Evolutionary conservation across 2,329 filamentous ascomycete species (phyloP).

Genomic region (Madurella mycetomatis): DNA sequence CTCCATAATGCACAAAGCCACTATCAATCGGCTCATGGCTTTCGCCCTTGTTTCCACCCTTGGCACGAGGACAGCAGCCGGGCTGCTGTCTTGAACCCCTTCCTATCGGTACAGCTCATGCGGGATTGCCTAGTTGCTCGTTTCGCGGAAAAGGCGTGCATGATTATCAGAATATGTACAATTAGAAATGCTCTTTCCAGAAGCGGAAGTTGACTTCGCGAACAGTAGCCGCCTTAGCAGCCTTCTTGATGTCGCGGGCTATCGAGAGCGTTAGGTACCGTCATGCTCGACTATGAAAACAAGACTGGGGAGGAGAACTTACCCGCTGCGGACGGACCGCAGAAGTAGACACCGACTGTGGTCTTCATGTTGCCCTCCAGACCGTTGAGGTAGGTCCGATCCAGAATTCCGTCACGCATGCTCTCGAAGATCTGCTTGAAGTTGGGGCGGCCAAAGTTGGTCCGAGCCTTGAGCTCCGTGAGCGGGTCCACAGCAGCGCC

Average conservation of each 20-base stretch:
- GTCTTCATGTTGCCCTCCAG: conserved; percentile 72
- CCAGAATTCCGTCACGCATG: conserved; percentile 83
- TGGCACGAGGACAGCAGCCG: no score
- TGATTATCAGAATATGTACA: conserved; percentile 12
- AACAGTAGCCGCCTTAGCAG: conserved; percentile 67
- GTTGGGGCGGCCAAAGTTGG: conserved; percentile 92
- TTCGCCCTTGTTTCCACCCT: no score
- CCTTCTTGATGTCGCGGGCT: conserved; percentile 80
- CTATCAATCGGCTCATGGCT: no score
- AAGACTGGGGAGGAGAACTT: conserved; percentile 29
- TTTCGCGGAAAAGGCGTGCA: background rate
- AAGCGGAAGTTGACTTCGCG: conserved; percentile 89
- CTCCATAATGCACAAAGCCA: no score
- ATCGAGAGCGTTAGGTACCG: conserved; percentile 39
- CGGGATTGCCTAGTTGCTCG: background rate
- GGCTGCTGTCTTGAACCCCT: no score
- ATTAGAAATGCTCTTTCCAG: conserved; percentile 92
- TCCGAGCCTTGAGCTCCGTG: conserved; percentile 83
- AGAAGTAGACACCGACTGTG: conserved; percentile 96
- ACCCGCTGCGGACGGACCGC: conserved; percentile 73
- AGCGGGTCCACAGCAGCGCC: conserved; percentile 83
- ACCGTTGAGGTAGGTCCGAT: conserved; percentile 79
- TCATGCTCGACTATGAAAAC: background rate
- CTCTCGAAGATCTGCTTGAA: conserved; percentile 73
- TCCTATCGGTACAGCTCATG: no score